These are phyloP conservation scores for Phialophora expanda DNA, from an alignment of 2,329 filamentous ascomycete species.

Conservation along the genomic window DNA sequence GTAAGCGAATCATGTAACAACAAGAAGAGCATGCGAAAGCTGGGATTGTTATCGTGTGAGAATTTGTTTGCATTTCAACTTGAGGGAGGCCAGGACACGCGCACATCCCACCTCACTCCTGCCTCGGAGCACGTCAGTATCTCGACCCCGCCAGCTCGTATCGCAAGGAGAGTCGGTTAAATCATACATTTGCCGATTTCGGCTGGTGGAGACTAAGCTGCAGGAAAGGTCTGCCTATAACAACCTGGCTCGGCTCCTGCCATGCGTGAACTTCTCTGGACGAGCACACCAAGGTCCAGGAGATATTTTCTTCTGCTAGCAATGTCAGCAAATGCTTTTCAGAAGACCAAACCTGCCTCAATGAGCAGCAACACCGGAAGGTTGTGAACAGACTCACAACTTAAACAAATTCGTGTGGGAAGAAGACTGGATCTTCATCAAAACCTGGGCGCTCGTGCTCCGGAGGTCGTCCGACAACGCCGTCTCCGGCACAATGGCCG, in stretches of 20 bases:
- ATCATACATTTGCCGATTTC: neutral
- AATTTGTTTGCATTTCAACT: slow-evolving; percentile 5
- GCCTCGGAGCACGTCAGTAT: slow-evolving; percentile 2
- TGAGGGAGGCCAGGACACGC: neutral
- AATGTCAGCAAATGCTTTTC: neutral
- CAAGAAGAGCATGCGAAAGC: slow-evolving; percentile 5
- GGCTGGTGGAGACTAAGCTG: neutral
- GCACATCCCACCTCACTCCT: slow-evolving; percentile 6
- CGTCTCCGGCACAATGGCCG: neutral
- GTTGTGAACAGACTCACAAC: neutral
- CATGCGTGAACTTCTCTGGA: neutral
- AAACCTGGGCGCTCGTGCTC: neutral
- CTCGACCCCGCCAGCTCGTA: slow-evolving; percentile 4
- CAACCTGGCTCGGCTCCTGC: neutral
- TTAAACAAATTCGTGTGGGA: neutral
- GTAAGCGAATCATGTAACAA: slow-evolving; percentile 16
- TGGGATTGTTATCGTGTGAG: neutral
- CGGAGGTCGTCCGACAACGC: neutral
- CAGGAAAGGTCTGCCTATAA: neutral
- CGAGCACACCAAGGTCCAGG: neutral
- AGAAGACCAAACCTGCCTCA: neutral
- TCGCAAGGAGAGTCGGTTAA: neutral
- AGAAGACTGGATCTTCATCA: neutral
- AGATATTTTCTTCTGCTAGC: neutral
- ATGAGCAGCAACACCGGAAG: neutral